Percentiles rank a stretch among this genome's conserved stretches.
Conservation (phyloP, 192 early-diverging fungal species). For the Funneliformis geosporum region DNA sequence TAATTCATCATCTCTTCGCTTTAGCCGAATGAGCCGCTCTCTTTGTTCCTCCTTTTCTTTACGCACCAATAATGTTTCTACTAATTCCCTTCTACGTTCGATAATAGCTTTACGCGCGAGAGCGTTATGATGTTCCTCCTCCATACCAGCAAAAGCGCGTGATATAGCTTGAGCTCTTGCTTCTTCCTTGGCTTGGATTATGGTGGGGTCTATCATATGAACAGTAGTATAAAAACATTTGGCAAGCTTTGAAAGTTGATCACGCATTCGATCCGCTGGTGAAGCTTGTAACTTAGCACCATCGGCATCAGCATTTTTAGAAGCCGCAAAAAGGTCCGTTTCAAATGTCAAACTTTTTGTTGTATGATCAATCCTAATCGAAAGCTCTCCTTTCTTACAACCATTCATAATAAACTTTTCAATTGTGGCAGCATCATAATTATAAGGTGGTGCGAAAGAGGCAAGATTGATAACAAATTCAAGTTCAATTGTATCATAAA, state of each 20-base stretch:
- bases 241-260: constrained; percentile 86
- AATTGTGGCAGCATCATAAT: constrained; percentile 81
- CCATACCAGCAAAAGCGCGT: constrained; percentile 69
- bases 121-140: constrained; percentile 80
- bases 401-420: constrained; percentile 99
- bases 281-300: constrained; percentile 82
- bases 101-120: constrained; percentile 82
- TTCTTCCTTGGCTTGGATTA: constrained; percentile 64
- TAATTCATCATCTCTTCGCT: constrained; percentile 83
- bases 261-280: constrained; percentile 89
- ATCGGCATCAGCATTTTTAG: constrained; percentile 74
- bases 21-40: constrained; percentile 67
- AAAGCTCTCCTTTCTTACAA: constrained; percentile 92
- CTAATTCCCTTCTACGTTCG: constrained; percentile 78
- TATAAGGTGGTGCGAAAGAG: constrained; percentile 83
- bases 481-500: constrained; percentile 96
- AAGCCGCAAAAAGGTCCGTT: constrained; percentile 81
- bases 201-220: constrained; percentile 78
- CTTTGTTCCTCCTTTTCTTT: constrained; percentile 84
- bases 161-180: constrained; percentile 68
- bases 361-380: constrained; percentile 93
- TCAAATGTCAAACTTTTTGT: constrained; percentile 90
- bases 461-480: constrained; percentile 90
- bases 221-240: constrained; percentile 84
- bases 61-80: constrained; percentile 72